A percentile compares a stretch with the other conserved stretches of the same genome.
Conservation (phyloP, 345 rosid genomes). For the Salix udensis region DNA sequence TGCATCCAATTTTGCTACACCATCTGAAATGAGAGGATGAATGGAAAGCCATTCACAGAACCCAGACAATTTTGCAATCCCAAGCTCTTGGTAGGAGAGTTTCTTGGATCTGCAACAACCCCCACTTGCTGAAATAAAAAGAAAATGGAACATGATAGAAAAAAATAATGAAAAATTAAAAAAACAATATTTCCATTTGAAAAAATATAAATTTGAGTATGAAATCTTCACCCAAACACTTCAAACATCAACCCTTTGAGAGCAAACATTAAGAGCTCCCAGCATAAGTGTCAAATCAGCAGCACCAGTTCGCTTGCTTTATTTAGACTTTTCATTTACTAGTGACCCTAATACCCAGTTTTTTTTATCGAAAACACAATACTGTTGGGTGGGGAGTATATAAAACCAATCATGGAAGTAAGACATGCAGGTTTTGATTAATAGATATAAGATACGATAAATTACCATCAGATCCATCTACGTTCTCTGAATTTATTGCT, state of each 20-base stretch:
- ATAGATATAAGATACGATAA: conserved; percentile 6
- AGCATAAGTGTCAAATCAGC: background rate
- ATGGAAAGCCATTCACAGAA: conserved; percentile 83
- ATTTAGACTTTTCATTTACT: background rate
- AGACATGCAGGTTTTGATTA: background rate
- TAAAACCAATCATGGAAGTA: background rate
- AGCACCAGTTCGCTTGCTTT: background rate
- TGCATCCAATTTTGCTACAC: conserved; percentile 35
- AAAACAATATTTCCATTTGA: background rate
- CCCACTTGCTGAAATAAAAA: conserved; percentile 41
- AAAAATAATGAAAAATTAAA: too few species aligned
- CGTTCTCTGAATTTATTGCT: conserved; percentile 19
- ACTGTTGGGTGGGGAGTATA: background rate
- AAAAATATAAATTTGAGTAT: conserved; percentile 3
- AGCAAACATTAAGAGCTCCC: background rate
- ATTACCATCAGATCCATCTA: conserved; percentile 36
- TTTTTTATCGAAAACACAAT: background rate
- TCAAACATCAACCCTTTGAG: background rate
- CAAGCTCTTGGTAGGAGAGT: conserved; percentile 82
- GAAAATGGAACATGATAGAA: background rate
- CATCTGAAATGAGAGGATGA: conserved; percentile 63
- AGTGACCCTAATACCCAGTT: too few species aligned
- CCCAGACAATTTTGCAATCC: conserved; percentile 82
- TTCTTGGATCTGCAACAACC: conserved; percentile 27
- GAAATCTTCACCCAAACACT: background rate